A percentile compares a stretch with the other conserved stretches of the same genome.
Conservation (phyloP, 163 green algal genomes). For the Chlamydomonas reinhardtii region DNA sequence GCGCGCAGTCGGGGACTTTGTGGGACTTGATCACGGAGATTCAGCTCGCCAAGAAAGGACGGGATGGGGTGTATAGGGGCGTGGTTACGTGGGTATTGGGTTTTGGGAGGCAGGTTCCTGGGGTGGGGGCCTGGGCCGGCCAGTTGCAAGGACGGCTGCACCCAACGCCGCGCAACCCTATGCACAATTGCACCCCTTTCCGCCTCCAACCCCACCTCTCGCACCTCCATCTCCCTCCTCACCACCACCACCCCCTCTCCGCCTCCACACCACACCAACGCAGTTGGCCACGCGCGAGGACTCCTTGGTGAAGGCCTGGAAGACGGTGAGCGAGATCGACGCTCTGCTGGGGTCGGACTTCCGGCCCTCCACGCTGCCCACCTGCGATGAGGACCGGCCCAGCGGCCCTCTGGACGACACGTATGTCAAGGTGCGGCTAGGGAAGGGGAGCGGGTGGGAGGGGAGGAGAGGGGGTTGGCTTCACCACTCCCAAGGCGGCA, state of each 20-base stretch:
- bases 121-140: no score
- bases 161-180: no score
- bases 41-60: no score
- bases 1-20: no score
- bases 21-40: no score
- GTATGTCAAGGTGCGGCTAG: constrained; percentile 12
- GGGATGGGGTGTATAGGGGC: no score
- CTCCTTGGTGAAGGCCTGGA: constrained; percentile 39
- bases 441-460: neutral
- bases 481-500: no score
- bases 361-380: constrained; percentile 14
- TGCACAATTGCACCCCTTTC: no score
- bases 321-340: constrained; percentile 39
- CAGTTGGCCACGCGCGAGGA: constrained; percentile 30
- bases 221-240: neutral
- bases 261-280: neutral
- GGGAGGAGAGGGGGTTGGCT: neutral
- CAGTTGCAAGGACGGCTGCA: no score
- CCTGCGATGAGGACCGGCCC: constrained; percentile 29
- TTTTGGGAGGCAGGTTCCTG: no score
- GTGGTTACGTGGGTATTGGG: no score
- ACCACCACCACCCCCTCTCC: neutral
- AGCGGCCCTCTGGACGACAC: constrained; percentile 11
- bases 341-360: constrained; percentile 39
- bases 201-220: neutral